Evolutionary conservation across 331 rosid species (phyloP).

Genomic region (Saraca asoca): DNA sequence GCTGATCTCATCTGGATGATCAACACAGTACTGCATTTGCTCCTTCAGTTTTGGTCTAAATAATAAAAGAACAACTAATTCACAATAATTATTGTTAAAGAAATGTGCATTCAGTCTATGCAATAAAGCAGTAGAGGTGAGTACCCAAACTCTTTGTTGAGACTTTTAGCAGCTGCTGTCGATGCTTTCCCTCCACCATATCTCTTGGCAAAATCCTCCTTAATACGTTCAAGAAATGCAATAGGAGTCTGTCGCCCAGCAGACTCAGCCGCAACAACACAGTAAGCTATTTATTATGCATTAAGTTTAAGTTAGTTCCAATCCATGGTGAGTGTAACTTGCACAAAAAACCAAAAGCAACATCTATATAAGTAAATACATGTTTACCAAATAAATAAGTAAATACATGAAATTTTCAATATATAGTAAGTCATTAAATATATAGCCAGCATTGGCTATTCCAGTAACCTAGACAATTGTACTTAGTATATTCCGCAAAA

Average conservation of each 20-base stretch:
- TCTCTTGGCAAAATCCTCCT: conserved; percentile 80
- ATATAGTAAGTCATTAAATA: conserved; percentile 17
- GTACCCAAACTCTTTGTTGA: conserved; percentile 88
- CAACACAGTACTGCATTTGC: conserved; percentile 93
- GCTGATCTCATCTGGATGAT: conserved; percentile 90
- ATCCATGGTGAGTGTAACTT: conserved; percentile 12
- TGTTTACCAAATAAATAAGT: not conserved
- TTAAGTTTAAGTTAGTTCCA: conserved; percentile 41
- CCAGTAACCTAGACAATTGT: not conserved
- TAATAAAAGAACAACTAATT: conserved; percentile 18
- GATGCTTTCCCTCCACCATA: conserved; percentile 90
- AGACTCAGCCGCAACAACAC: conserved; percentile 90
- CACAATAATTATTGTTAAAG: conserved; percentile 20
- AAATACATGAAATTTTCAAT: not conserved
- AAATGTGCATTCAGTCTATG: conserved; percentile 22
- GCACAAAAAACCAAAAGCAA: conserved; percentile 10
- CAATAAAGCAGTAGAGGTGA: conserved; percentile 1
- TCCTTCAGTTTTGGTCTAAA: conserved; percentile 82
- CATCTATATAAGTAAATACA: too few species aligned
- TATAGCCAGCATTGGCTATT: not conserved
- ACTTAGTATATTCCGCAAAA: not conserved
- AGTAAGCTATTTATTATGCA: conserved; percentile 63
- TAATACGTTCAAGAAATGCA: conserved; percentile 87
- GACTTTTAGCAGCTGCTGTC: conserved; percentile 72
- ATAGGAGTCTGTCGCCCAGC: conserved; percentile 82